These are phyloP conservation scores for Dendrobium chrysotoxum DNA, from an alignment of 106 monocot species.

Conservation along the genomic window DNA sequence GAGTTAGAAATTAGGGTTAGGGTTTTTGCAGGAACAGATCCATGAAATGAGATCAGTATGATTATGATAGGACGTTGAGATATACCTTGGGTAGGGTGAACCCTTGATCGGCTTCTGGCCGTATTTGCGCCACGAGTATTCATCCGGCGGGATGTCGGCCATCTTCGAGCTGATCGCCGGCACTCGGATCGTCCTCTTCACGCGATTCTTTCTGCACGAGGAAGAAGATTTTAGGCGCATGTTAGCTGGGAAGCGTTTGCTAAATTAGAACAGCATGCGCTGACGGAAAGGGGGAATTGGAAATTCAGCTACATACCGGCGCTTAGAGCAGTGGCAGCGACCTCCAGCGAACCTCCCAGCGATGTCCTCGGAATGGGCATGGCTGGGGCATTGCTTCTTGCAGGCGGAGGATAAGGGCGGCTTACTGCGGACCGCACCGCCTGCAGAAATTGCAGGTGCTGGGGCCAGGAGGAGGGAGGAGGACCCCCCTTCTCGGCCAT, in stretches of 20 bases:
- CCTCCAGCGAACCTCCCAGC: slow-evolving; percentile 34
- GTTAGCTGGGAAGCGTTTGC: neutral
- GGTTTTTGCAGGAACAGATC: neutral
- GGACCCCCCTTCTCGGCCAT: slow-evolving; percentile 40
- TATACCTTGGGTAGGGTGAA: slow-evolving; percentile 72
- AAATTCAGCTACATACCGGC: slow-evolving; percentile 25
- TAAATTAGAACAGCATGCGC: neutral
- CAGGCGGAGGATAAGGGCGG: slow-evolving; percentile 52
- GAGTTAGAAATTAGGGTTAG: neutral
- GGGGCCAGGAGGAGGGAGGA: slow-evolving; percentile 22
- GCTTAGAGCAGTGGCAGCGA: slow-evolving; percentile 91
- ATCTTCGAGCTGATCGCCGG: slow-evolving; percentile 69
- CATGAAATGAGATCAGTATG: neutral
- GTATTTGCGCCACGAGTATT: slow-evolving; percentile 81
- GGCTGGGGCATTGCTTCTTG: slow-evolving; percentile 55
- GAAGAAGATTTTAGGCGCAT: neutral
- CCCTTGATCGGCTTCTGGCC: slow-evolving; percentile 87
- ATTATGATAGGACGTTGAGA: neutral
- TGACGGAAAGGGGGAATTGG: neutral
- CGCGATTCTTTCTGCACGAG: slow-evolving; percentile 35
- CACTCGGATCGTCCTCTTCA: slow-evolving; percentile 54
- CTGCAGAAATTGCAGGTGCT: neutral
- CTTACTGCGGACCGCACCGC: slow-evolving; percentile 12
- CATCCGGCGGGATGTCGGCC: slow-evolving; percentile 67
- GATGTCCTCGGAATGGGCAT: slow-evolving; percentile 45